Evolutionary conservation across 371 early-diverging fungal species (phyloP).

Genomic region (Apophysomyces sp.): DNA sequence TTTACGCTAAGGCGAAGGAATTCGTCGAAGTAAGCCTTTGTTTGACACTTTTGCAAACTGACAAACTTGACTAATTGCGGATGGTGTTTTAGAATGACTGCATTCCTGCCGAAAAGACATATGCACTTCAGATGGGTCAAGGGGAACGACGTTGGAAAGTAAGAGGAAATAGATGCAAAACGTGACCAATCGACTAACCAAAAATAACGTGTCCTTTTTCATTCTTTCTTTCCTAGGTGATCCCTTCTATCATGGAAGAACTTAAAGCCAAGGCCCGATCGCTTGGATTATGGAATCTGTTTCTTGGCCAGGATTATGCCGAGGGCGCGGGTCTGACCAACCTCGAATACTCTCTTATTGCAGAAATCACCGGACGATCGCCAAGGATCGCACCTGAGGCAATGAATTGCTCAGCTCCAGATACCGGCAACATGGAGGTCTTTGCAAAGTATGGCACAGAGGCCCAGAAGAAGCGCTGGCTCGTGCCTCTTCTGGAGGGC

Average conservation of each 20-base stretch:
- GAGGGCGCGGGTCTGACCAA: constrained; percentile 90
- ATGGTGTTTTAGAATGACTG: constrained; percentile 78
- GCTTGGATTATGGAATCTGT: constrained; percentile 96
- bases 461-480: constrained; percentile 85
- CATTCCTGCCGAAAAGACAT: constrained; percentile 88
- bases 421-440: constrained; percentile 99
- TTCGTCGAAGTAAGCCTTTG: constrained; percentile 71
- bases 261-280: constrained; percentile 85
- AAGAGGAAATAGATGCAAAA: constrained; percentile 13
- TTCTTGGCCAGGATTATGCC: constrained; percentile 73
- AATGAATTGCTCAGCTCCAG: constrained; percentile 94
- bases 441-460: constrained; percentile 91
- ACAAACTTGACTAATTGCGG: too few species aligned
- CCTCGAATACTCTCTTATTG: constrained; percentile 90
- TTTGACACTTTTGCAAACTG: too few species aligned
- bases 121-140: constrained; percentile 69
- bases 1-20: constrained; percentile 67
- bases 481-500: constrained; percentile 84
- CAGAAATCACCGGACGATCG: constrained; percentile 86
- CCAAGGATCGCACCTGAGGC: constrained; percentile 82
- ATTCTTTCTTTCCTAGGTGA: constrained; percentile 31
- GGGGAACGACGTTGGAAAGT: constrained; percentile 84
- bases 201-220: background rate
- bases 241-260: constrained; percentile 84
- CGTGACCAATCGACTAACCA: background rate